Evolutionary conservation across 352 stramenopile species (phyloP), one percentile per base, ranked within the genome.

Genomic region (Globisporangium alternatum): DNA sequence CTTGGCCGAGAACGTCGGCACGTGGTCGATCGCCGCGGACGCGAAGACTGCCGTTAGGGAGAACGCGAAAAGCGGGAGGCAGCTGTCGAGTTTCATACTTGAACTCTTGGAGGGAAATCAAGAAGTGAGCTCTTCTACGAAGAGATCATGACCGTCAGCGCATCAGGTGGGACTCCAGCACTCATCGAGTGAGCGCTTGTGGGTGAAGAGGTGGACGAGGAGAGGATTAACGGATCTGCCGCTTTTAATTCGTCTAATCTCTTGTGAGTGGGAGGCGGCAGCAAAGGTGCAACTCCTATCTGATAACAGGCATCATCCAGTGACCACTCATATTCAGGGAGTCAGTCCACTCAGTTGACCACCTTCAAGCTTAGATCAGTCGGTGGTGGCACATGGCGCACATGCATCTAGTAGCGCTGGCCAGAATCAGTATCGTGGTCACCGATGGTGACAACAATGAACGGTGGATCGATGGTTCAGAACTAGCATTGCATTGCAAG

Each of bases 1-100:
- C 45, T 67, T 68, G 41, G 53, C 56, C 37, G 62, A 64, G 47
- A 44, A 67, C 25, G 57, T 65, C 21, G n/a, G 21, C 21, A 31
- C 45, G 21, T 49, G 44, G n/a, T 49, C n/a, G 31, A 49, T 25
- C 44, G 3, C 31, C 31, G 31, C 31, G 31, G 31, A 7, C 31
- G 19, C 44, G 13, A 21, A 25, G 10, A 17, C 19, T 49, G 44
- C 6, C 7, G n/a, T 13, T 15, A 28, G 3, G 17, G 43, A n/a
- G 44, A n/a, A 49, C 17, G 6, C 44, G 44, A 49, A 19, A 7
- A 49, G 19, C 25, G 19, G 19, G n/a, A 49, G n/a, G 44, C 44
- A 49, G 0, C 44, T 25, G 0, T 15, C n/a, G 44, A 49, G 44
- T 17, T 49, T 49, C 44, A 49, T 30, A 17, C 19, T 10, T 30